A percentile compares a stretch with the other conserved stretches of the same genome.
phyloP scores from a whole-genome alignment of 768 basidiomycete species.

The Lenzites betulinus region DNA sequence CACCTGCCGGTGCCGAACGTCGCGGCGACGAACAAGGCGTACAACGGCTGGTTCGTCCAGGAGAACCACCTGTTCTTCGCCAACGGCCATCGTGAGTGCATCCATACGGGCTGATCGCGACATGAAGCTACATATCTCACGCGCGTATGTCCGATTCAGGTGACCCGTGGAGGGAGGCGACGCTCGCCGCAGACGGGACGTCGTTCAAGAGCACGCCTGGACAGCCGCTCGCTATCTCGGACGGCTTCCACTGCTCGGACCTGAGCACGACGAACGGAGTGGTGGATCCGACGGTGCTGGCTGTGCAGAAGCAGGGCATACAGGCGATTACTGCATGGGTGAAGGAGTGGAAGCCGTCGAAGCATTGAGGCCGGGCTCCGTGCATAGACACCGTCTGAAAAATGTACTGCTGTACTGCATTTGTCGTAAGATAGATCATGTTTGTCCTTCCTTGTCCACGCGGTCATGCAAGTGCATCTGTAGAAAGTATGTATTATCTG shows the following conservation, averaged over 20 bases:
- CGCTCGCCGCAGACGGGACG: slow-evolving; percentile 58
- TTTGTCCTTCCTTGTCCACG: no score
- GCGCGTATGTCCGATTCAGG: slow-evolving; percentile 39
- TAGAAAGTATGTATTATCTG: neutral
- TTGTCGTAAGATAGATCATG: no score
- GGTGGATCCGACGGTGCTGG: slow-evolving; percentile 51
- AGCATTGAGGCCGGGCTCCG: neutral
- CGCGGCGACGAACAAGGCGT: slow-evolving; percentile 46
- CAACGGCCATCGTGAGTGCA: slow-evolving; percentile 60
- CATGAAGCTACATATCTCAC: neutral
- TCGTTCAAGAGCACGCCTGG: slow-evolving; percentile 46
- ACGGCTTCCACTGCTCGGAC: slow-evolving; percentile 74
- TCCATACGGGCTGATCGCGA: neutral
- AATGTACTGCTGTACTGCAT: neutral
- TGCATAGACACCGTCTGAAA: neutral
- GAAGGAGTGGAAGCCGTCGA: slow-evolving; percentile 31
- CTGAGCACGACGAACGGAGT: slow-evolving; percentile 42
- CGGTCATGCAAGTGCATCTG: no score
- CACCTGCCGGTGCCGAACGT: slow-evolving; percentile 46
- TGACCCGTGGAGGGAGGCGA: slow-evolving; percentile 74
- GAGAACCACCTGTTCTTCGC: slow-evolving; percentile 66
- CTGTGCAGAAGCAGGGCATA: slow-evolving; percentile 57
- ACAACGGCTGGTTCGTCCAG: slow-evolving; percentile 64
- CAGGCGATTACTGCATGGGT: slow-evolving; percentile 60
- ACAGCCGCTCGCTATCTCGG: slow-evolving; percentile 58